Evolutionary conservation across 2,329 filamentous ascomycete species (phyloP).

Genomic region (Gyromitra esculenta): DNA sequence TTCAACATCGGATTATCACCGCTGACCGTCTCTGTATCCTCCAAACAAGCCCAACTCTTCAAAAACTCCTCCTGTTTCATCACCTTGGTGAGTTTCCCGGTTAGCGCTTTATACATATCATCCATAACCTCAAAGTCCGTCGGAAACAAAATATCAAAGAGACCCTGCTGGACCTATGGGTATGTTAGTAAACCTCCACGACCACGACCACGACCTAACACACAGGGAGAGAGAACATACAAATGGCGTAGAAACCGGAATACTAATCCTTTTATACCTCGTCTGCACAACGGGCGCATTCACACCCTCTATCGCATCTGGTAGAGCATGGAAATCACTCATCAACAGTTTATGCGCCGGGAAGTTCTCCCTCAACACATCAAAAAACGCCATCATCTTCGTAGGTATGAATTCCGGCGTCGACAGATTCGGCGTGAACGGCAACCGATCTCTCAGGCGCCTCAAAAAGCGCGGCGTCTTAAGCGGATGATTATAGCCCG

Average conservation of each 20-base stretch:
- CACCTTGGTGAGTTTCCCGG: constrained; percentile 87
- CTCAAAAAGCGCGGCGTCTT: constrained; percentile 60
- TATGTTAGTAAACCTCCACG: constrained; percentile 1
- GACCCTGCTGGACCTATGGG: constrained; percentile 88
- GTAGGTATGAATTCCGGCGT: constrained; percentile 93
- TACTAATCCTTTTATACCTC: constrained; percentile 83
- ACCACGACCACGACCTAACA: neutral
- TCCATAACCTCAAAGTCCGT: constrained; percentile 93
- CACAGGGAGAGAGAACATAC: constrained; percentile 67
- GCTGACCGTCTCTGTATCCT: constrained; percentile 85
- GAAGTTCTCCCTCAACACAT: constrained; percentile 86
- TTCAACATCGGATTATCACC: constrained; percentile 92
- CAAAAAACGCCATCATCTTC: constrained; percentile 94
- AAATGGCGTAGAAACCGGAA: constrained; percentile 88
- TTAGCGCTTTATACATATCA: constrained; percentile 90
- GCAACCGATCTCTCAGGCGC: constrained; percentile 62
- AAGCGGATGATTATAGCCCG: constrained; percentile 71
- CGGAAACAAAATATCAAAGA: constrained; percentile 98
- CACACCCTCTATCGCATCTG: constrained; percentile 81
- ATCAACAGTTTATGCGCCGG: constrained; percentile 87
- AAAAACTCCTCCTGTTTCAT: constrained; percentile 91
- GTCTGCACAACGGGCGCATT: constrained; percentile 98
- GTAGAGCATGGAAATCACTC: constrained; percentile 88
- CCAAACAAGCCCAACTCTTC: constrained; percentile 85
- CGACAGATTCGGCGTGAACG: constrained; percentile 79